A percentile compares a stretch with the other conserved stretches of the same genome.
These are phyloP conservation scores for Aspergillus candidus DNA, from an alignment of 2,329 filamentous ascomycete species.

Conservation along the genomic window DNA sequence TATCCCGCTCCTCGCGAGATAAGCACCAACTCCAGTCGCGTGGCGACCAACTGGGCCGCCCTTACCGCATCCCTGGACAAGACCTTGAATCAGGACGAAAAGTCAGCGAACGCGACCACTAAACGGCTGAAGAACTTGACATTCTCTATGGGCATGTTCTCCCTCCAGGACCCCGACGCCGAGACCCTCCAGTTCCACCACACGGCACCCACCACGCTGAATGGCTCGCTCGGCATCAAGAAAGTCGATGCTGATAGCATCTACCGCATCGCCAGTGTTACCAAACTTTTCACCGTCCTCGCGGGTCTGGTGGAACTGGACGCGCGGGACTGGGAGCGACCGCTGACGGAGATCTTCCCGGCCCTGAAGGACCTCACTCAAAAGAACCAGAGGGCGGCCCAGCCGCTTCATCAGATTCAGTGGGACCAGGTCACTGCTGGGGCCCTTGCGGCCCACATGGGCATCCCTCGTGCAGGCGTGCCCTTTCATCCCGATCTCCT, in stretches of 20 bases:
- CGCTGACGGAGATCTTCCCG: conserved; percentile 44
- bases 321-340: conserved; percentile 36
- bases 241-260: conserved; percentile 39
- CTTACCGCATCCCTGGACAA: conserved; percentile 20
- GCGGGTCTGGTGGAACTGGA: conserved; percentile 33
- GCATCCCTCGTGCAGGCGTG: conserved; percentile 32
- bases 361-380: conserved; percentile 25
- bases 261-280: conserved; percentile 39
- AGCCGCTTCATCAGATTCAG: conserved; percentile 30
- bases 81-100: conserved; percentile 12
- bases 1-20: conserved; percentile 33
- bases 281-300: conserved; percentile 37
- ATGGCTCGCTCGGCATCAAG: conserved; percentile 25
- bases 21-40: conserved; percentile 26
- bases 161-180: conserved; percentile 29
- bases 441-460: conserved; percentile 43
- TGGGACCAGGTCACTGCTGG: conserved; percentile 47
- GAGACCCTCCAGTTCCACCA: conserved; percentile 32
- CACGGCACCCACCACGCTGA: conserved; percentile 27
- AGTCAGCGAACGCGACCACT: not conserved
- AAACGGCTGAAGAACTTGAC: conserved; percentile 27
- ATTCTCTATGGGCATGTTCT: conserved; percentile 39
- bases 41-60: conserved; percentile 30
- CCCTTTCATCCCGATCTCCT: conserved; percentile 21
- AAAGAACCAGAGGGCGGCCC: conserved; percentile 14